phyloP scores from a whole-genome alignment of 169 alveolate species.

The Eimeria praecox region DNA sequence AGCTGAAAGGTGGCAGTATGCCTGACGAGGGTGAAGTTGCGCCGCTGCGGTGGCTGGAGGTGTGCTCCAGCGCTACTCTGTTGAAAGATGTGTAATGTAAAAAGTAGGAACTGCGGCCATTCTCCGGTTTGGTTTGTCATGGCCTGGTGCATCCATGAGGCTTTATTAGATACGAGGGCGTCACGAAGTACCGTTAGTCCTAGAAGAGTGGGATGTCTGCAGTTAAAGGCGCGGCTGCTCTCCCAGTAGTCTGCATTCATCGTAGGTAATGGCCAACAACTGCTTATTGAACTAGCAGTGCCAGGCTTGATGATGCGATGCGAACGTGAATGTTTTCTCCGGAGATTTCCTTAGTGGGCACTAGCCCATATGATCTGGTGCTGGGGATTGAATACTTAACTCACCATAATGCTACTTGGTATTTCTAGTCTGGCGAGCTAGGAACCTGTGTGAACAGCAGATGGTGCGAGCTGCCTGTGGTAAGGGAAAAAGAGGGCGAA shows the following conservation, averaged over 20 bases:
- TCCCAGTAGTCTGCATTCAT: not conserved
- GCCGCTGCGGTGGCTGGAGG: not conserved
- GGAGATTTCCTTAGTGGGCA: constrained; percentile 3
- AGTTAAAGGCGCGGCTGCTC: not conserved
- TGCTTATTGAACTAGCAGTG: not conserved
- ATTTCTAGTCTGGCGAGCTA: not conserved
- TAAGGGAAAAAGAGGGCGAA: too few relatives aligned
- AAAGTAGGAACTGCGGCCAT: not conserved
- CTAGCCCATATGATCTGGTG: not conserved
- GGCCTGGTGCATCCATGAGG: not conserved
- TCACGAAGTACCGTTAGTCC: not conserved
- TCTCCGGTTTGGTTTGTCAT: not conserved
- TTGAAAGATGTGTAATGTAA: not conserved
- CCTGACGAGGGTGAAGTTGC: not conserved
- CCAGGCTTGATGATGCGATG: not conserved
- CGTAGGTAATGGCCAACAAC: not conserved
- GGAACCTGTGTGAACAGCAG: not conserved
- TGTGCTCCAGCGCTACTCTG: not conserved
- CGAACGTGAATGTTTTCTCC: not conserved
- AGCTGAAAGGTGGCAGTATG: not conserved
- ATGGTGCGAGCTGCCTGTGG: not conserved
- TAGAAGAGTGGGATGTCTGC: not conserved
- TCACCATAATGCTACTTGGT: not conserved
- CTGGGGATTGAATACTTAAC: not conserved
- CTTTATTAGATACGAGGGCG: not conserved